These are phyloP conservation scores for Plasmodium gonderi DNA, from an alignment of 169 alveolate genomes.

Conservation along the genomic window DNA sequence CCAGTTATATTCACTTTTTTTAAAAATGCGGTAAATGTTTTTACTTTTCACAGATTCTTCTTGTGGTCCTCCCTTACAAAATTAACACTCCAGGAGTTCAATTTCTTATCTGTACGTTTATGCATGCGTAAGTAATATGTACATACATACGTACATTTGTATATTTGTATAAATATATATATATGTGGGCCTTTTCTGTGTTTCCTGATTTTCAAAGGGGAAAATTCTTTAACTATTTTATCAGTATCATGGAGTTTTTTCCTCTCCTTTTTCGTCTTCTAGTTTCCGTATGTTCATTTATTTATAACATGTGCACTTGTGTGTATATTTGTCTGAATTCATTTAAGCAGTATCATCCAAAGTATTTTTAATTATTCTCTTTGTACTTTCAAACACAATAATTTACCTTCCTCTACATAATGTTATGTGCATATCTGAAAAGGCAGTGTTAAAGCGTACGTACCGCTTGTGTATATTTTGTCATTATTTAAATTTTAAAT, in stretches of 20 bases:
- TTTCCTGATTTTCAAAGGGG: neutral
- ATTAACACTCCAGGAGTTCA: too few species aligned
- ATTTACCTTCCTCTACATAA: neutral
- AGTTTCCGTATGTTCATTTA: neutral
- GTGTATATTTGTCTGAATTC: neutral
- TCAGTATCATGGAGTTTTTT: neutral
- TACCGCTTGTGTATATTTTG: neutral
- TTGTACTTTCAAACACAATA: neutral
- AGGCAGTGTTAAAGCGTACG: neutral
- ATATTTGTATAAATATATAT: neutral
- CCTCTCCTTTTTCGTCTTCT: neutral
- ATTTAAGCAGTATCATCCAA: neutral
- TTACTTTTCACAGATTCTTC: neutral
- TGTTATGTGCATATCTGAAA: neutral
- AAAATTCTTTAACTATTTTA: neutral
- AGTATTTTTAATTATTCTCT: neutral
- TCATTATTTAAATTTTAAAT: neutral
- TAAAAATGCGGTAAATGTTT: neutral
- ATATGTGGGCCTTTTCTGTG: neutral
- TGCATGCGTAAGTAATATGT: neutral
- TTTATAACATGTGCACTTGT: neutral
- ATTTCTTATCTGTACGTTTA: neutral
- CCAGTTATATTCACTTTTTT: neutral
- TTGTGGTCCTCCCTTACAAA: neutral
- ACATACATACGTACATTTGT: neutral